Base-by-base conservation (phyloP, 1,284 basidiomycete species). In the Puccinia horiana region DNA sequence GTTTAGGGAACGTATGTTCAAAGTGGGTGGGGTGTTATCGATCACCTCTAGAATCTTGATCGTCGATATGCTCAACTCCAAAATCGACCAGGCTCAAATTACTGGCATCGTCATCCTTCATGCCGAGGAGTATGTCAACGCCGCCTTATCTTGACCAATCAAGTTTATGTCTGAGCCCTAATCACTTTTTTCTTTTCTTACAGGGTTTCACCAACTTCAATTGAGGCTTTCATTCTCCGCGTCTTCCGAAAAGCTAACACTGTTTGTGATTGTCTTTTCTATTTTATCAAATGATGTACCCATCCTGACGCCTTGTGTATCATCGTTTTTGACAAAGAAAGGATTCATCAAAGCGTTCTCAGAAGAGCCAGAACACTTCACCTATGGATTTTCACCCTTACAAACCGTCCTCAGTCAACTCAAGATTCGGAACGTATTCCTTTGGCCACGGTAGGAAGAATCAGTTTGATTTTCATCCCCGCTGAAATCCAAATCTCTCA, bases 271-370 rank as follows among this genome's bases (percentile, higher is more conserved):
- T 23, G n/a, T 26, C n/a, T 29, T 67, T 35, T 58, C 63, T 49
- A 8, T 67, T 44, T 70, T 40, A 4, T 20, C 44, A n/a, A n/a
- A n/a, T n/a, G n/a, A n/a, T n/a, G n/a, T n/a, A n/a, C n/a, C n/a
- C n/a, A n/a, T n/a, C n/a, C n/a, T n/a, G n/a, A n/a, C n/a, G n/a
- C n/a, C n/a, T n/a, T n/a, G n/a, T n/a, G n/a, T 44, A 9, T 23
- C 32, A 56, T 54, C 44, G 14, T 73, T 40, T 76, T 76, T 56
- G 73, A 9, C 35, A 0, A 88, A 90, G 87, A 90, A 89, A 6
- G 96, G 96, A 0, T 99, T 98, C 87, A 88, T 98, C 83, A 98
- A 99, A 87, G 97, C 95, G 0, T 98, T 99, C 86, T 95, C 95
- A 0, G 96, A 98, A 86, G 92, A 98, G 85, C 95, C 96, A 0